phyloP scores from a whole-genome alignment of 371 early-diverging fungal genomes.

The Zopfochytrium polystomum region DNA sequence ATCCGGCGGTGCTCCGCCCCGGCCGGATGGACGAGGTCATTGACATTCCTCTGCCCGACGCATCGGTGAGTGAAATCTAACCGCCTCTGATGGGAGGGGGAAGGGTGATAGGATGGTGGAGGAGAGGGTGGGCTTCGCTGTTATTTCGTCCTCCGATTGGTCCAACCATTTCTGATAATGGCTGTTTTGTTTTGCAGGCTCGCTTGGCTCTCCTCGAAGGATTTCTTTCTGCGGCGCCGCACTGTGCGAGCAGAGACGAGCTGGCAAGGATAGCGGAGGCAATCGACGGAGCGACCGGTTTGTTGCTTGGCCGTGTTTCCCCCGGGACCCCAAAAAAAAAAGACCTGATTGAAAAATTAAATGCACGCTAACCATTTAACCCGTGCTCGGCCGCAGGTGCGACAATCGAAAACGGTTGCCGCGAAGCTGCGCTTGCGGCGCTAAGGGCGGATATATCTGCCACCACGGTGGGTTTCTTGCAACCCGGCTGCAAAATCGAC shows the following conservation, averaged over 20 bases:
- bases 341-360: no score
- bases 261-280: slow-evolving; percentile 4
- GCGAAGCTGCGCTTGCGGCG: slow-evolving; percentile 26
- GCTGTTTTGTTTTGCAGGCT: slow-evolving; percentile 19
- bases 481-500: no score
- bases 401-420: slow-evolving; percentile 31
- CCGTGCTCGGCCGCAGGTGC: slow-evolving; percentile 19
- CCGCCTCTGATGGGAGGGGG: no score
- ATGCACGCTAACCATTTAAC: no score
- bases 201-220: slow-evolving; percentile 23
- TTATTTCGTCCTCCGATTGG: no score
- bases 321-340: no score
- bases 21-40: slow-evolving; percentile 72
- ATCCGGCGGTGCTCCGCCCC: slow-evolving; percentile 80
- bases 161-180: no score
- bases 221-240: slow-evolving; percentile 21
- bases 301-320: background rate
- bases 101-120: no score
- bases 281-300: slow-evolving; percentile 24
- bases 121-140: no score
- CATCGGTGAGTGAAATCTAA: slow-evolving; percentile 21
- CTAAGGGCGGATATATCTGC: no score
- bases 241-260: slow-evolving; percentile 12
- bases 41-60: slow-evolving; percentile 55
- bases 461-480: no score